phyloP scores from a whole-genome alignment of 805 yeast genomes.

The Jamesozyma spencerorum region DNA sequence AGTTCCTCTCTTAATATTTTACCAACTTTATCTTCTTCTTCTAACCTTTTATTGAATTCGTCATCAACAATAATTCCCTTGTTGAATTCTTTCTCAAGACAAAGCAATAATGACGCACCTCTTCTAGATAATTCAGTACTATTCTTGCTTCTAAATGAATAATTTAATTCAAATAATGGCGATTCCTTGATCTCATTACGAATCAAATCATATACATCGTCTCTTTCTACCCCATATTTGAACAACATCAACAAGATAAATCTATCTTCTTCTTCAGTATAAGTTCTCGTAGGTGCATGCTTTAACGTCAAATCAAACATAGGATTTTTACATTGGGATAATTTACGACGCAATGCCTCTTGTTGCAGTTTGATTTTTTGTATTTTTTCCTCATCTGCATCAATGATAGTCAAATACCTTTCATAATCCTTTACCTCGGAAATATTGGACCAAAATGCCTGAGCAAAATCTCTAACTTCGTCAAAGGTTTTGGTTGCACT shows the following conservation, averaged over 20 bases:
- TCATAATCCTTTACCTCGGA: conserved; percentile 84
- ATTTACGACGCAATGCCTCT: conserved; percentile 68
- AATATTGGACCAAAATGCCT: conserved; percentile 72
- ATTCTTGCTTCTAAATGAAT: conserved; percentile 73
- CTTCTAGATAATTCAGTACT: conserved; percentile 73
- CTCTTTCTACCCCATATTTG: conserved; percentile 70
- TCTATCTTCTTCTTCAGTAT: conserved; percentile 84
- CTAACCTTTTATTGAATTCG: conserved; percentile 18
- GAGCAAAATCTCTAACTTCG: conserved; percentile 70
- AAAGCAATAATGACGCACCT: conserved; percentile 65
- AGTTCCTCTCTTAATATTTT: conserved; percentile 19
- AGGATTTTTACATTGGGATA: conserved; percentile 64
- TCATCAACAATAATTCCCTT: conserved; percentile 25
- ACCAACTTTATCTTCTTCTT: conserved; percentile 25
- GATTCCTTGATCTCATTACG: conserved; percentile 64
- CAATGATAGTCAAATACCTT: conserved; percentile 68
- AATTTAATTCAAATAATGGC: conserved; percentile 78
- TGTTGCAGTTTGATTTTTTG: conserved; percentile 57
- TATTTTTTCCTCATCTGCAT: conserved; percentile 80
- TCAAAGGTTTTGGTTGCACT: conserved; percentile 67
- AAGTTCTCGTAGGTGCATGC: conserved; percentile 67
- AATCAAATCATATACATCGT: conserved; percentile 69
- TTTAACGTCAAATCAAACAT: conserved; percentile 65
- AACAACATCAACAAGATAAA: conserved; percentile 73
- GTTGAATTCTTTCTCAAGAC: conserved; percentile 64